Conservation (phyloP, 305 asterid genomes). For the Fraxinus baroniana region DNA sequence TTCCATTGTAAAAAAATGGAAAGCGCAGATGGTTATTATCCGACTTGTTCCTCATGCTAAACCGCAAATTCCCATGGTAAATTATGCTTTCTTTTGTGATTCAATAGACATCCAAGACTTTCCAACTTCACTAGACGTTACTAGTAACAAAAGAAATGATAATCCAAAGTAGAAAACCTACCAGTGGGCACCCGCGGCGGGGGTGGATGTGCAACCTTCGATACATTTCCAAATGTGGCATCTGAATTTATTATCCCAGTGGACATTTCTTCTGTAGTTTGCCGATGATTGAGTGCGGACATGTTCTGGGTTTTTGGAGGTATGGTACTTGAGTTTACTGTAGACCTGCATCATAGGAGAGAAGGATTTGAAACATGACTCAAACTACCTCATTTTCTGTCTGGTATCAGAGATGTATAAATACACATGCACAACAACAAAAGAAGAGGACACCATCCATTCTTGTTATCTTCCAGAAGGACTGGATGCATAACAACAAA, state of each 20-base stretch:
- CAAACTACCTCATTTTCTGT: background rate
- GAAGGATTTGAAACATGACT: background rate
- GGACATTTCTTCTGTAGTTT: slow-evolving; percentile 39
- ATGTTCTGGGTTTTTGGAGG: slow-evolving; percentile 42
- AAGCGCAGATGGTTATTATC: background rate
- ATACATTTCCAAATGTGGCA: slow-evolving; percentile 33
- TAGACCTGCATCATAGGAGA: slow-evolving; percentile 50
- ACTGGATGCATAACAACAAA: background rate
- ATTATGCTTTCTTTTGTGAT: background rate
- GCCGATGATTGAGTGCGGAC: slow-evolving; percentile 46
- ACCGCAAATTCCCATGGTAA: background rate
- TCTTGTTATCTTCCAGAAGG: background rate
- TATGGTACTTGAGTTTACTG: slow-evolving; percentile 54
- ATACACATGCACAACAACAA: slow-evolving; percentile 2
- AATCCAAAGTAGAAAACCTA: slow-evolving; percentile 21
- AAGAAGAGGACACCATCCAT: background rate
- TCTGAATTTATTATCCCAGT: slow-evolving; percentile 42
- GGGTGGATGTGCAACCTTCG: slow-evolving; percentile 50
- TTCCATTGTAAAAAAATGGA: background rate
- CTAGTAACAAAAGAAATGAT: slow-evolving; percentile 1
- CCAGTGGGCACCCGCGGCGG: slow-evolving; percentile 57
- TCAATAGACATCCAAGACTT: background rate
- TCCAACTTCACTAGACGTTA: background rate
- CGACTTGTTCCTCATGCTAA: background rate
- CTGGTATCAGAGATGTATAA: background rate